Base-by-base conservation (phyloP, 495 filamentous ascomycete genomes). In the Articulospora tetracladia region DNA sequence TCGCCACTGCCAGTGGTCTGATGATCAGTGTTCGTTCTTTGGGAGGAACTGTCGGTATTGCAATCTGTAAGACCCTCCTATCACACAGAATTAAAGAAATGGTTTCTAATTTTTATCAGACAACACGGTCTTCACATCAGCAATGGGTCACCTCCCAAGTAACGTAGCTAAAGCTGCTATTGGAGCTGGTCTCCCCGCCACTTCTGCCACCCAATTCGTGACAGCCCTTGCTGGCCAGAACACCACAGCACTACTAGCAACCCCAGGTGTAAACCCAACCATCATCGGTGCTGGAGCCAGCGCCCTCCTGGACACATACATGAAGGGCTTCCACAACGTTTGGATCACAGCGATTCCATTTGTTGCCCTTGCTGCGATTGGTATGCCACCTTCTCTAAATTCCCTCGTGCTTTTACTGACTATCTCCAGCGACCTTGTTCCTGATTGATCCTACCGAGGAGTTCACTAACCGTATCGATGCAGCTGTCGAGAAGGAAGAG, bases 41-140 rank as follows among this genome's bases (percentile, higher is more conserved):
- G 25, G 70, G 73, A 7, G 70, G 67, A 1, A 66, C 66, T 15
- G 59, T 75, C 24, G 70, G 73, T 12, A 50, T 74, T 12, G 72
- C 71, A 51, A 70, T 74, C 27, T 69, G 69, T 68, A 66, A 67
- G 61, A 7, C 19, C n/a, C 6, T 17, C 23, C 2, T 20, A 12
- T 15, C 3, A 30, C 30, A 1, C 3, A 36, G 50, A 0, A 28
- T n/a, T 28, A 24, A 27, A 1, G 20, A 32, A 27, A 19, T 52
- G 15, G 7, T 49, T 44, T 36, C 59, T 48, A 41, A 56, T 56
- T 30, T 11, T 27, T 1, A 44, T 24, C 20, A 61, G 58, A 57
- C 44, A 57, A 57, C 22, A 53, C 59, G n/a, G 59, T 56, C 4
- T 56, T 62, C 44, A 57, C 26, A n/a, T 25, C 49, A 12, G 53